These are phyloP conservation scores for Amylocarpus encephaloides DNA, from an alignment of 2,329 filamentous ascomycete species.

Conservation along the genomic window DNA sequence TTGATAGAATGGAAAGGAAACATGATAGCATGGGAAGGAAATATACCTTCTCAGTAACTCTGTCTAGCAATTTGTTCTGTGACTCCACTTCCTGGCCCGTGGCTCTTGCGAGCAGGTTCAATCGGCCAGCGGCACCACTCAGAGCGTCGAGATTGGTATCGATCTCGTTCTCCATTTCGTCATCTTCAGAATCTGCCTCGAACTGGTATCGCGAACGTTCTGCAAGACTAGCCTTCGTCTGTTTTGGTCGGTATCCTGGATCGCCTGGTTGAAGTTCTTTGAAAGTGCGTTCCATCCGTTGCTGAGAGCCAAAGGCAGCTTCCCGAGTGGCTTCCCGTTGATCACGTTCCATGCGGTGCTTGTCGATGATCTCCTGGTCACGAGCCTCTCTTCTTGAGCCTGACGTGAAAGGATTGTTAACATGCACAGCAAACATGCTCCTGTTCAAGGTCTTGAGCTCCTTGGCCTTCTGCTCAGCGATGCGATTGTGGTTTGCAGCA, in stretches of 20 bases:
- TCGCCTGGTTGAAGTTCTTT: slow-evolving; percentile 35
- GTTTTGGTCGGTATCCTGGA: slow-evolving; percentile 24
- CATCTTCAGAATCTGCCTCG: slow-evolving; percentile 45
- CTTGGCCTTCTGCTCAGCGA: slow-evolving; percentile 72
- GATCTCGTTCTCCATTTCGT: slow-evolving; percentile 62
- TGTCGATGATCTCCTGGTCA: slow-evolving; percentile 64
- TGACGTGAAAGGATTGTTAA: slow-evolving; percentile 71
- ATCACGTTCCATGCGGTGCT: slow-evolving; percentile 59
- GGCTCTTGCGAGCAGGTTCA: slow-evolving; percentile 68
- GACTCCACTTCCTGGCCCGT: slow-evolving; percentile 69
- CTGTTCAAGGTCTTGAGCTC: slow-evolving; percentile 81
- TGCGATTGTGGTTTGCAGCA: slow-evolving; percentile 66
- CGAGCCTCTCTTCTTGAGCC: slow-evolving; percentile 56
- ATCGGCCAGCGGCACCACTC: slow-evolving; percentile 54
- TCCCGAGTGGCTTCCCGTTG: slow-evolving; percentile 57
- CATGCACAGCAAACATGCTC: slow-evolving; percentile 84
- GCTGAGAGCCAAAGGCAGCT: slow-evolving; percentile 45
- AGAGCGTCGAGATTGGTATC: slow-evolving; percentile 57
- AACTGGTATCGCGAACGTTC: slow-evolving; percentile 71
- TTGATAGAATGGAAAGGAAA: slow-evolving; percentile 9
- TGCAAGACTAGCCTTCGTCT: slow-evolving; percentile 38
- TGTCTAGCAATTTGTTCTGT: slow-evolving; percentile 72
- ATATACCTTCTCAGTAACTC: slow-evolving; percentile 70
- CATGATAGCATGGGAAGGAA: slow-evolving; percentile 21
- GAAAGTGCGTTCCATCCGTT: slow-evolving; percentile 48